These are phyloP conservation scores for Russula sp. DNA, from an alignment of 768 basidiomycete species.

Conservation along the genomic window DNA sequence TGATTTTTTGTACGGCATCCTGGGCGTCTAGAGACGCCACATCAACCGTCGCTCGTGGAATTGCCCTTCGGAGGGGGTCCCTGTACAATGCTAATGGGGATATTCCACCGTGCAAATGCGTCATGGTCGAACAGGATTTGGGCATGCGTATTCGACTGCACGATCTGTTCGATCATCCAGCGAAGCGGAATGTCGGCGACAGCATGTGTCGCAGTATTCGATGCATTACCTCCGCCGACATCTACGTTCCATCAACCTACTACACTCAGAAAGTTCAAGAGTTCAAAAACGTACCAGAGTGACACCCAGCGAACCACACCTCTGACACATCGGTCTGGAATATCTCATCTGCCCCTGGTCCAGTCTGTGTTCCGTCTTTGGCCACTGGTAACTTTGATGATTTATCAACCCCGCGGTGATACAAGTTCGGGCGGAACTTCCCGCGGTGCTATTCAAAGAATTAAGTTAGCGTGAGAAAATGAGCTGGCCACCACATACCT, in stretches of 20 bases:
- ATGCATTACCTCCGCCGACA: constrained; percentile 24
- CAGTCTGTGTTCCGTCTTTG: background rate
- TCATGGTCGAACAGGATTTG: constrained; percentile 15
- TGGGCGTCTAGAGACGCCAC: background rate
- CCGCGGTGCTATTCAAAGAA: constrained; percentile 50
- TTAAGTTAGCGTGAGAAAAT: background rate
- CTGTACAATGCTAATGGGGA: constrained; percentile 10
- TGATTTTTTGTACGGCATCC: constrained; percentile 48
- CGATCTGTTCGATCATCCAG: constrained; percentile 30
- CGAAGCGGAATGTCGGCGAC: constrained; percentile 27
- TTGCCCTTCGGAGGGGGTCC: background rate
- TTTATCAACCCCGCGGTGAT: constrained; percentile 45
- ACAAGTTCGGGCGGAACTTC: constrained; percentile 62
- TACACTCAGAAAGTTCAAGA: background rate
- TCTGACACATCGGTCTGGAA: constrained; percentile 22
- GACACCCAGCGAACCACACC: constrained; percentile 30
- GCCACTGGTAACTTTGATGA: background rate
- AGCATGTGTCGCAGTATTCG: constrained; percentile 7
- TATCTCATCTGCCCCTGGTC: constrained; percentile 3
- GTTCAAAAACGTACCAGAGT: constrained; percentile 18
- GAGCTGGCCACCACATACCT: constrained; percentile 42
- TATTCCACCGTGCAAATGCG: constrained; percentile 21
- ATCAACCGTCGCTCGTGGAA: background rate
- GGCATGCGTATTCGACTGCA: constrained; percentile 6
- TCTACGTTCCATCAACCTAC: constrained; percentile 9